Conservation (phyloP, 1,139 yeast species). For the Pichia sp. region DNA sequence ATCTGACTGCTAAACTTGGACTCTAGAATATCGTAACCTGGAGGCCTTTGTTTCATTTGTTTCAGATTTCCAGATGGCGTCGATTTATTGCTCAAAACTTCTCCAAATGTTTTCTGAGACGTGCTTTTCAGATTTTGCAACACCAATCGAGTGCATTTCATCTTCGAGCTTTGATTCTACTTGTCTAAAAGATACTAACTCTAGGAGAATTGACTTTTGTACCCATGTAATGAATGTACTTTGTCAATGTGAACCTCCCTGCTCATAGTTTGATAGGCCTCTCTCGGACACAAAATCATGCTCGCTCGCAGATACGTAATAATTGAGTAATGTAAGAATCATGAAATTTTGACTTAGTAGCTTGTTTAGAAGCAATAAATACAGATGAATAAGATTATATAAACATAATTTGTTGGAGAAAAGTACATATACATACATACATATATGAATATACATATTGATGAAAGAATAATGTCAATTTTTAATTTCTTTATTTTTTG, state of each 20-base stretch:
- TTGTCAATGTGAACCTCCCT: too few relatives aligned
- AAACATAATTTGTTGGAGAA: background rate
- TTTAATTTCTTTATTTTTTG: background rate
- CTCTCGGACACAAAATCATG: background rate
- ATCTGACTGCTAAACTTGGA: constrained; percentile 11
- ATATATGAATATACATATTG: constrained; percentile 1
- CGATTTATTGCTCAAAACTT: constrained; percentile 4
- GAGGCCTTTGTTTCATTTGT: constrained; percentile 4
- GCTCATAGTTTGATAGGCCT: too few relatives aligned
- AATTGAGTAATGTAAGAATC: too few relatives aligned
- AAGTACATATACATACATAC: background rate
- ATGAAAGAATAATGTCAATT: background rate
- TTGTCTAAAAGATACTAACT: too few relatives aligned
- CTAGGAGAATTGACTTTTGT: too few relatives aligned
- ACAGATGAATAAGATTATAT: constrained; percentile 2
- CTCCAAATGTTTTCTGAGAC: constrained; percentile 14
- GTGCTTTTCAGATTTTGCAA: background rate
- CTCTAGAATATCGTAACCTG: constrained; percentile 15
- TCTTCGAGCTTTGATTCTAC: background rate
- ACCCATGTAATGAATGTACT: too few relatives aligned
- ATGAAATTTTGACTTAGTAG: too few relatives aligned
- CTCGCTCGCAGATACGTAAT: background rate
- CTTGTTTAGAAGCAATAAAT: background rate
- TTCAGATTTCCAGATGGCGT: too few relatives aligned
- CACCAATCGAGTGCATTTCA: background rate